Conservation (phyloP, 2,329 filamentous ascomycete genomes). For the Xylaria sp. region DNA sequence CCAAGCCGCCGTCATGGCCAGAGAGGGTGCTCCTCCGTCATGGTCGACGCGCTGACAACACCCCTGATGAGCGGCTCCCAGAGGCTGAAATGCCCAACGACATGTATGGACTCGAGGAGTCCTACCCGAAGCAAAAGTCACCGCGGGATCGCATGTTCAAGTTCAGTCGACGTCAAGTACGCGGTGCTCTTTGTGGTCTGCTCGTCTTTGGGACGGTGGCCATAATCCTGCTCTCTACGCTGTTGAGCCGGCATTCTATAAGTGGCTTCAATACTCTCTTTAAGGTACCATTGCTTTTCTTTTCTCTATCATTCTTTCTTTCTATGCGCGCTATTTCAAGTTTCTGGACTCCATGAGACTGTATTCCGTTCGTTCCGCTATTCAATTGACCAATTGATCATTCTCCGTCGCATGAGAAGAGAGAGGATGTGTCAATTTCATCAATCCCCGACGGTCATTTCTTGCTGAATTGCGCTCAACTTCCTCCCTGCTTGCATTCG, state of each 20-base stretch:
- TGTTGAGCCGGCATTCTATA: conserved; percentile 12
- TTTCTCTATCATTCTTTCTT: background rate
- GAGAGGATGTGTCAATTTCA: background rate
- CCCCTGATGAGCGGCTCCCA: conserved; percentile 1
- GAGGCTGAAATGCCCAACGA: conserved; percentile 5
- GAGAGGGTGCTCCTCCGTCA: conserved; percentile 5
- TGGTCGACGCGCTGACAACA: background rate
- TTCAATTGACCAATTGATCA: background rate
- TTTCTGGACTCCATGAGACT: background rate
- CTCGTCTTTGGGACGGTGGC: conserved; percentile 15
- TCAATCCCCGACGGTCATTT: background rate
- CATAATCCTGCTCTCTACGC: conserved; percentile 18
- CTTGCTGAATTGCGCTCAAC: background rate
- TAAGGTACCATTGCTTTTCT: conserved; percentile 13
- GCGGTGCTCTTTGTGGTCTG: conserved; percentile 6
- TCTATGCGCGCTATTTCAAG: background rate
- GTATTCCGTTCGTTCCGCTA: background rate
- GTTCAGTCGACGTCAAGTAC: conserved; percentile 5
- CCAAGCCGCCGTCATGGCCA: conserved; percentile 20
- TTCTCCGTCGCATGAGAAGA: background rate
- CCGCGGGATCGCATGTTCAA: background rate
- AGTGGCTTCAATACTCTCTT: conserved; percentile 15
- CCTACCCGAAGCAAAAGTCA: conserved; percentile 10
- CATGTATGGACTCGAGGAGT: conserved; percentile 12
- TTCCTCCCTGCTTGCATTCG: background rate